Evolutionary conservation across 1,284 basidiomycete species (phyloP).

Genomic region (Wallemia mellicola): DNA sequence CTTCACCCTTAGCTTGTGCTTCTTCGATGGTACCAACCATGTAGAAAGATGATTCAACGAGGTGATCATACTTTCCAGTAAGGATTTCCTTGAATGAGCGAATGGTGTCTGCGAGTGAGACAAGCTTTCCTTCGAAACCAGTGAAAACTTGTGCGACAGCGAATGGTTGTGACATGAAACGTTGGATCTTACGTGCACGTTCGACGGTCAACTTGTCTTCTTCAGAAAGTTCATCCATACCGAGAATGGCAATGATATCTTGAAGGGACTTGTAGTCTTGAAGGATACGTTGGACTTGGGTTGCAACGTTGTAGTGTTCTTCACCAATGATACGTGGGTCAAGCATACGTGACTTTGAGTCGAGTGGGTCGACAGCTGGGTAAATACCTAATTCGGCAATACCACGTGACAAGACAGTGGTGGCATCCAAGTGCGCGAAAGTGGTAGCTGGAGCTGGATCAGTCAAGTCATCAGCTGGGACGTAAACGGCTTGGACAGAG

Average conservation of each 20-base stretch:
- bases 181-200: conserved; percentile 30
- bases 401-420: conserved; percentile 90
- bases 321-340: conserved; percentile 82
- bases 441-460: conserved; percentile 97
- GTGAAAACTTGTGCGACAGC: conserved; percentile 98
- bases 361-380: conserved; percentile 94
- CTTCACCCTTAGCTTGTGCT: conserved; percentile 82
- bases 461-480: conserved; percentile 98
- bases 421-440: conserved; percentile 98
- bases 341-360: conserved; percentile 98
- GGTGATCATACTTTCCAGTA: conserved; percentile 50
- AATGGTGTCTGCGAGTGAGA: conserved; percentile 68
- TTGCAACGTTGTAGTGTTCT: conserved; percentile 72
- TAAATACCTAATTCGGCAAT: conserved; percentile 99
- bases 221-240: conserved; percentile 99
- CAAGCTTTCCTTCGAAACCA: conserved; percentile 88
- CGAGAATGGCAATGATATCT: conserved; percentile 35
- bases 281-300: conserved; percentile 87
- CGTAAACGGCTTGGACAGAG: conserved; percentile 97
- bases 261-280: conserved; percentile 99
- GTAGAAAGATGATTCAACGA: conserved; percentile 86
- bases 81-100: conserved; percentile 92
- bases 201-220: conserved; percentile 93
- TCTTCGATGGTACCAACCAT: conserved; percentile 66
- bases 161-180: conserved; percentile 99